Evolutionary conservation across 2,329 filamentous ascomycete genomes (phyloP), one percentile per base, ranked within the genome.

Genomic region (Fusarium kyushuense): DNA sequence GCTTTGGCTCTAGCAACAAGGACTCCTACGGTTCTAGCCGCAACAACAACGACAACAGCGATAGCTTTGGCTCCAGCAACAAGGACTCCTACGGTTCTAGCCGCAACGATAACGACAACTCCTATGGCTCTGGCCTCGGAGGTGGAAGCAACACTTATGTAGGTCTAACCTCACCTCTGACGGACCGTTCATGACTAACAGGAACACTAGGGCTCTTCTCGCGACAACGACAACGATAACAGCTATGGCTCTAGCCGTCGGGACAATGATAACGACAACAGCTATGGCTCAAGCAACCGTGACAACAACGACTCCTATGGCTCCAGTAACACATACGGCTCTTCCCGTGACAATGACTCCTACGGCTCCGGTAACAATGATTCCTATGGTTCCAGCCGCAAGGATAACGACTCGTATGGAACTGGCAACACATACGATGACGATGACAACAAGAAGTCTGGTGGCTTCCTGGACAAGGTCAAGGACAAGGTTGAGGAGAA

Each of bases 401-500:
- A 35, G 14, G 51, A 54, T 30, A 47, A 54, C 3, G 51, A 54
- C 41, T 30, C 49, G 9, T 53, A 43, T 36, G 49, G 49, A 21
- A 27, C 49, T 17, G 23, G 52, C 8, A 54, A 48, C 36, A 59
- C 47, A 43, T 60, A 58, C 42, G 58, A 35, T 8, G 45, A 45
- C 12, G 33, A 61, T 23, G 35, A 61, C 32, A 58, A 73, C 58
- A 68, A 65, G 9, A 68, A 69, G 45, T 71, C 72, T 16, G 83
- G 85, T 72, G 86, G 84, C 51, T 82, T 81, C 17, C 54, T 86
- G 23, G 87, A 87, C 46, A 88, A 86, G 77, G 58, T 89, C 25
- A 78, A 89, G 76, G 85, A 90, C 78, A 89, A 87, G 80, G 84
- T 82, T 8, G 86, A 86, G 11, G 75, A 77, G 14, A 70, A 84